A percentile compares a stretch with the other conserved stretches of the same genome.
phyloP scores from a whole-genome alignment of 257 asterid genomes.

The Gardenia jasminoides region DNA sequence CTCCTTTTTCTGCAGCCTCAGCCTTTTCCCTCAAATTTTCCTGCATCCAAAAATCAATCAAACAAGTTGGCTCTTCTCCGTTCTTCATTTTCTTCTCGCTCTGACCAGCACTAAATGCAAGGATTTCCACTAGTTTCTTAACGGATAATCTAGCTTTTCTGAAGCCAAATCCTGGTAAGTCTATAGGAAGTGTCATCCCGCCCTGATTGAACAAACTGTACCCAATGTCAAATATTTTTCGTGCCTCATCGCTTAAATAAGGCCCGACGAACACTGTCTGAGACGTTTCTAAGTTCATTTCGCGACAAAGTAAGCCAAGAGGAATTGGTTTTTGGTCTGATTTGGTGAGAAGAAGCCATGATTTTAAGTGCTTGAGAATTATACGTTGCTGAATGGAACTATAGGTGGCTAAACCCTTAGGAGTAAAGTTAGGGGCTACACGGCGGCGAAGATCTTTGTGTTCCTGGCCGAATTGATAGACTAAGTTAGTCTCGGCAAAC shows the following conservation, averaged over 20 bases:
- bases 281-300: conserved; percentile 83
- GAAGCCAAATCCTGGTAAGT: conserved; percentile 81
- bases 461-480: conserved; percentile 72
- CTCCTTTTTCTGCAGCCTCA: conserved; percentile 21
- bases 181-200: conserved; percentile 68
- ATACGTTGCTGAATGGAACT: conserved; percentile 59
- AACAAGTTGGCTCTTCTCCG: conserved; percentile 62
- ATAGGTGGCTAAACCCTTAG: conserved; percentile 58
- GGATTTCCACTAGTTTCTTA: conserved; percentile 48
- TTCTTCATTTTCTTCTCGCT: conserved; percentile 52
- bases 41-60: conserved; percentile 80
- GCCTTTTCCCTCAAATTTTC: conserved; percentile 41
- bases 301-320: conserved; percentile 67
- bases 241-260: conserved; percentile 46
- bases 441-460: conserved; percentile 68
- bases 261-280: conserved; percentile 86
- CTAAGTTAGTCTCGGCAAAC: conserved; percentile 65
- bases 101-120: conserved; percentile 48
- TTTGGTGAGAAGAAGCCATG: conserved; percentile 35
- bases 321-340: conserved; percentile 32
- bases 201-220: conserved; percentile 76
- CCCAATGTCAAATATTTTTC: conserved; percentile 48
- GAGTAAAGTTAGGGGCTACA: conserved; percentile 78
- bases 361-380: conserved; percentile 56
- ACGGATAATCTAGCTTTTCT: conserved; percentile 72